Conservation (phyloP, 2,329 filamentous ascomycete species). For the Fusarium mundagurra region DNA sequence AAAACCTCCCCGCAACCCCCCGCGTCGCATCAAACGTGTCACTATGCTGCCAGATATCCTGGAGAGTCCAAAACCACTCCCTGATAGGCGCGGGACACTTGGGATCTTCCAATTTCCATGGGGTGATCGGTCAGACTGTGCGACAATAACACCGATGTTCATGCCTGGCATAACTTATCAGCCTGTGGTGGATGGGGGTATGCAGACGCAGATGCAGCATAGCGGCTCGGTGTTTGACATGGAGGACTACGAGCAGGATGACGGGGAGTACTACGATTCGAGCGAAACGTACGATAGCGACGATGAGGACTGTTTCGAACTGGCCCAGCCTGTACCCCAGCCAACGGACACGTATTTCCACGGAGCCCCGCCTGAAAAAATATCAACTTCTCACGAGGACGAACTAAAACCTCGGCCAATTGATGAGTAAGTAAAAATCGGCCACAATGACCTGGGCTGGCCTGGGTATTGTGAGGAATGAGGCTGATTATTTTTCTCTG, state of each 20-base stretch:
- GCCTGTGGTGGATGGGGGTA: conserved; percentile 13
- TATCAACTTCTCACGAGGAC: conserved; percentile 31
- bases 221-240: conserved; percentile 61
- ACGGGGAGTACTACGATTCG: conserved; percentile 48
- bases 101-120: conserved; percentile 74
- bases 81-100: conserved; percentile 66
- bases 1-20: conserved; percentile 62
- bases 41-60: conserved; percentile 70
- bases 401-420: conserved; percentile 10
- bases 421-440: conserved; percentile 17
- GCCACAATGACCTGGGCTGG: not conserved
- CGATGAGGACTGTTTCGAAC: conserved; percentile 65
- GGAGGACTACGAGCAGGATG: conserved; percentile 68
- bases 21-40: conserved; percentile 64
- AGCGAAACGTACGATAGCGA: conserved; percentile 44
- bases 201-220: conserved; percentile 47
- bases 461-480: not conserved
- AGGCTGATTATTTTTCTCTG: not conserved
- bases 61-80: conserved; percentile 68
- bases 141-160: conserved; percentile 57
- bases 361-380: conserved; percentile 28
- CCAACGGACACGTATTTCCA: conserved; percentile 56
- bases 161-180: conserved; percentile 63
- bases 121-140: conserved; percentile 70
- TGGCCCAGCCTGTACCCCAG: conserved; percentile 69